These are phyloP conservation scores for Rubia peregrina DNA, from an alignment of 305 asterid genomes.

Conservation along the genomic window DNA sequence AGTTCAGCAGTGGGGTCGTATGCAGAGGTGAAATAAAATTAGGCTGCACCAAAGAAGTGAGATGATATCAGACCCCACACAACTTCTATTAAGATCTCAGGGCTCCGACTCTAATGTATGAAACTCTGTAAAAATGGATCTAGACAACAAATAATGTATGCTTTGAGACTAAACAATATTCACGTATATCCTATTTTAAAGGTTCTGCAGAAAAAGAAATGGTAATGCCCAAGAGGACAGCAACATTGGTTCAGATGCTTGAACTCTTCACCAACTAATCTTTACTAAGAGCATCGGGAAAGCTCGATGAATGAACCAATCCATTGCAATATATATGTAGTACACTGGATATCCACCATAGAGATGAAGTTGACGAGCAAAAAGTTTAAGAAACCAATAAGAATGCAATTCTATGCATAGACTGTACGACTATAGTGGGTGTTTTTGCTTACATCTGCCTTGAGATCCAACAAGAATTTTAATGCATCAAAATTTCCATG, in stretches of 20 bases:
- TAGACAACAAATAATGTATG: not conserved
- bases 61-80: not conserved
- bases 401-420: not conserved
- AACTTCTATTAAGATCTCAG: constrained; percentile 1
- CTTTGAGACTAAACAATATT: not conserved
- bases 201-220: not conserved
- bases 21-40: not conserved
- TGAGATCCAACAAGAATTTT: not conserved
- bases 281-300: not conserved
- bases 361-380: too few species aligned
- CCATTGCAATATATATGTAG: not conserved
- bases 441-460: constrained; percentile 7
- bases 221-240: not conserved
- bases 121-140: not conserved
- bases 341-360: too few species aligned
- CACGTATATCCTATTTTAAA: not conserved
- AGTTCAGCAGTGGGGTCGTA: constrained; percentile 2
- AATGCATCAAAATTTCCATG: not conserved
- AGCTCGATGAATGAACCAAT: not conserved
- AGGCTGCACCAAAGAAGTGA: constrained; percentile 11
- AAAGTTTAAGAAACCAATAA: not conserved
- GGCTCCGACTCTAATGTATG: not conserved
- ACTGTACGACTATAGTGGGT: not conserved
- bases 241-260: not conserved
- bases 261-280: not conserved